Base-by-base conservation (phyloP, 2,329 filamentous ascomycete genomes). In the Calonectria henricotiae region DNA sequence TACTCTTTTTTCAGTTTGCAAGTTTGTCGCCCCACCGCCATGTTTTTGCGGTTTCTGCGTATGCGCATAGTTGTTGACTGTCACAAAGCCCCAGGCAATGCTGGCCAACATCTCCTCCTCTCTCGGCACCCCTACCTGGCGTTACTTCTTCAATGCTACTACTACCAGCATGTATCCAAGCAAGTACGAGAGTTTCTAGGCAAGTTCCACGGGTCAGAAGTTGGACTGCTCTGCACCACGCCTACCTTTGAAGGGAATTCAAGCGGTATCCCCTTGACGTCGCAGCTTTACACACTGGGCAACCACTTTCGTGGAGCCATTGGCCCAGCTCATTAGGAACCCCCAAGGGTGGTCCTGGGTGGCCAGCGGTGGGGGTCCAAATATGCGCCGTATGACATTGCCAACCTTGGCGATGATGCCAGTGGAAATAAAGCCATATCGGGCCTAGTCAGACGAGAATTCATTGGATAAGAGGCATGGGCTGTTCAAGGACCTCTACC, bases 131-230 rank as follows among this genome's bases (percentile, higher is more conserved):
- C 71, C 77, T 15, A 76, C 74, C 1, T 80, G 79, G 79, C 73
- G 76, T 13, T 77, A 74, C 66, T 73, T 71, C 70, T 78, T 77
- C 72, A 80, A 79, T 60, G 47, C 70, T 6, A 80, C 78, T 1
- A 49, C 76, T 25, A 66, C 71, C 0, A 71, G 70, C n/a, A 58
- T 76, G 11, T 30, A 79, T 2, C 73, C 72, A 2, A 39, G 68
- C 1, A 39, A 76, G 20, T 76, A 72, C 49, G 44, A 30, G 1
- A 30, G 1, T 80, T 71, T 67, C 72, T 80, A 0, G 75, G 71
- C 20, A 79, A 77, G 25, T 79, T 78, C 58, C 78, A 80, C 65
- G 72, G 69, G 23, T 73, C 72, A 5, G 79, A 81, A 8, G 65
- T 76, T 12, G 13, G 67, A 1, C 70, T 79, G 11, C 75, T 80